Evolutionary conservation across 257 asterid genomes (phyloP).

Genomic region (Buddleja alternifolia): DNA sequence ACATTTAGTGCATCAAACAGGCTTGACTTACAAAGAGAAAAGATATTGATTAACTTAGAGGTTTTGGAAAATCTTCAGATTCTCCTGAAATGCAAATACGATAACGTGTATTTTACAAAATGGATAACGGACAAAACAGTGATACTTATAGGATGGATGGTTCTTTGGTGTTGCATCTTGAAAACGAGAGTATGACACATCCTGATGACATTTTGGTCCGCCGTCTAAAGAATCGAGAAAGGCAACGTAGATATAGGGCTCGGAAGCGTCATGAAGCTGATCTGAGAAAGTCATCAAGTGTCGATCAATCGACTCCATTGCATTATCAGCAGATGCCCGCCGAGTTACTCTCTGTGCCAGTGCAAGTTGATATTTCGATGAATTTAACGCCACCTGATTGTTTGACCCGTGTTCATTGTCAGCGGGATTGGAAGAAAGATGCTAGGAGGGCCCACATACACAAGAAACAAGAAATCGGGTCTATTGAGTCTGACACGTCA

Average conservation of each 20-base stretch:
- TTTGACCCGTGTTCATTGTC: constrained; percentile 62
- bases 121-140: constrained; percentile 17
- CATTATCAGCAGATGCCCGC: constrained; percentile 35
- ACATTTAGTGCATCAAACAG: constrained; percentile 18
- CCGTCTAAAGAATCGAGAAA: constrained; percentile 83
- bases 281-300: constrained; percentile 41
- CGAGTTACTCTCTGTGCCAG: constrained; percentile 36
- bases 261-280: constrained; percentile 79
- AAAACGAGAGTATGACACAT: constrained; percentile 39
- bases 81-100: background rate
- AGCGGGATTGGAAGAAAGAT: constrained; percentile 86
- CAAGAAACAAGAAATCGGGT: constrained; percentile 41
- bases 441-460: constrained; percentile 67
- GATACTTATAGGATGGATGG: constrained; percentile 46
- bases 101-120: constrained; percentile 22
- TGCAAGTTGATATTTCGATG: constrained; percentile 42
- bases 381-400: constrained; percentile 40
- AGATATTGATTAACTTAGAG: constrained; percentile 1
- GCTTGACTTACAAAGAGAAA: constrained; percentile 21
- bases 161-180: constrained; percentile 45
- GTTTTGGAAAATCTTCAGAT: constrained; percentile 10
- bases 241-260: constrained; percentile 93
- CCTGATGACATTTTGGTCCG: constrained; percentile 61
- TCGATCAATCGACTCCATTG: constrained; percentile 40
- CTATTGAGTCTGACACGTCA: constrained; percentile 23